Conservation (phyloP, 2,329 filamentous ascomycete species). For the Metarhizium robertsii region DNA sequence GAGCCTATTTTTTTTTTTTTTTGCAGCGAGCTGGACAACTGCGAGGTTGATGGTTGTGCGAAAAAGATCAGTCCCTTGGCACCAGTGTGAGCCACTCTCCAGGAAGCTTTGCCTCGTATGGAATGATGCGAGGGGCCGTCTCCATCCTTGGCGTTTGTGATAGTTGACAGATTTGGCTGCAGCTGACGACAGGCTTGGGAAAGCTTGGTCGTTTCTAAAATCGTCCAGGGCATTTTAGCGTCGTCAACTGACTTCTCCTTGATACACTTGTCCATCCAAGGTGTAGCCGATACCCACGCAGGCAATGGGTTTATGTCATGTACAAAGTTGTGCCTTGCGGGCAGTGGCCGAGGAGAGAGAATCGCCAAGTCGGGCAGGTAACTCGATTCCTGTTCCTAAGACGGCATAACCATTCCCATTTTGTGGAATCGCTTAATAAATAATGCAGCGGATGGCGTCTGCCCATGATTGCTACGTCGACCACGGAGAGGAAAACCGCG, state of each 20-base stretch:
- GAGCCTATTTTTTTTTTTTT: too few species aligned
- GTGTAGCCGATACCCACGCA: neutral
- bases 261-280: neutral
- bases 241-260: neutral
- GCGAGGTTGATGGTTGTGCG: too few species aligned
- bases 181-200: neutral
- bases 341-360: neutral
- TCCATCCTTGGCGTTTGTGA: neutral
- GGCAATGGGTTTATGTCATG: neutral
- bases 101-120: neutral
- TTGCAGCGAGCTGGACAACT: too few species aligned
- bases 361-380: neutral
- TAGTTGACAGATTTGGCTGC: neutral
- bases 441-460: neutral
- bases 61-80: neutral
- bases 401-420: neutral
- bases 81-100: neutral
- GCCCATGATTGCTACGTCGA: neutral
- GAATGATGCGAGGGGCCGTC: neutral
- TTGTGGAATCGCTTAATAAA: neutral
- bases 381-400: neutral
- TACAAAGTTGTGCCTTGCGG: neutral
- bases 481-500: too few species aligned
- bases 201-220: neutral
- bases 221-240: neutral